Base-by-base conservation (phyloP, 2,329 filamentous ascomycete genomes). In the Fusarium floridanum region DNA sequence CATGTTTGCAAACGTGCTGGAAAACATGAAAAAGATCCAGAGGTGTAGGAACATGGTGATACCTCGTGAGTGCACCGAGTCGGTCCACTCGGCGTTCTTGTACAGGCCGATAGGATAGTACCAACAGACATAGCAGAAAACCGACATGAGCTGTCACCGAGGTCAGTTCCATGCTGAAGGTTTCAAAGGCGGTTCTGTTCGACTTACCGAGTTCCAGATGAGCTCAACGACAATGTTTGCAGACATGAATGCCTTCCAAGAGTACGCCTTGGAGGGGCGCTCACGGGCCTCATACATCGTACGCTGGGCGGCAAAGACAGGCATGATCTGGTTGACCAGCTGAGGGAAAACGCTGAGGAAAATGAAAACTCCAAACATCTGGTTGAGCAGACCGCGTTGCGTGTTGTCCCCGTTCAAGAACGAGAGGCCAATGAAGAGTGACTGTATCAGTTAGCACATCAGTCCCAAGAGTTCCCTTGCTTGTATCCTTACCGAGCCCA, bases 1-100 rank as follows among this genome's bases (percentile, higher is more conserved):
- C 41, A 45, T 45, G 20, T 45, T 22, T 22, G 41, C 41, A 16
- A 45, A 45, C 88, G 41, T 43, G 41, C 41, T 45, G 11, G 41
- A 45, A 14, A 45, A 45, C 41, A 43, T 43, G 41, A 45, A 45
- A 45, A 45, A 45, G n/a, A 45, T 45, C 41, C 41, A 45, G 6
- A 45, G 20, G 20, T 45, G 41, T 20, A 45, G 20, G 20, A 45
- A 45, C 41, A 45, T 45, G 3, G 41, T 45, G 12, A 45, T 5
- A 6, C 41, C 41, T 22, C 41, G 11, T 5, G 41, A 45, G 1
- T 45, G 41, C n/a, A 45, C 20, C 4, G n/a, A 22, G 16, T 45
- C 20, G 41, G 41, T 45, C 41, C 41, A 45, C 6, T 45, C 41
- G 1, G 41, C 41, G 20, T 45, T 43, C 41, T 43, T 43, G 7